Base-by-base conservation (phyloP, 108 stramenopile species). In the Fistulifera solaris region DNA sequence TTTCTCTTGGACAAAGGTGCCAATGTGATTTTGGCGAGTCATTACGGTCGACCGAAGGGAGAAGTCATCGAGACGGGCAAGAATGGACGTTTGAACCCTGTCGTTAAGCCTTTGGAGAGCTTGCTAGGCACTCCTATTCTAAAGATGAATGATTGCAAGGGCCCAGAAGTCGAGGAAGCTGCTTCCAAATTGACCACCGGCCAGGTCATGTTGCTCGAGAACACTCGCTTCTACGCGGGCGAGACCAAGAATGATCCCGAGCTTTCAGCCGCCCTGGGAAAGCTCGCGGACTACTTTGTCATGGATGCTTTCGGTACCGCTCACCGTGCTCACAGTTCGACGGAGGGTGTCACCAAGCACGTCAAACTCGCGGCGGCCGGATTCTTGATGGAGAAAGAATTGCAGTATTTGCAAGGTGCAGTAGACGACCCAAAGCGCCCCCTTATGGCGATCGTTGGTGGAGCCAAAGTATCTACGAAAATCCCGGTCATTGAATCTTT, bases 231-330 rank as follows among this genome's bases (percentile, higher is more conserved):
- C 66, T 85, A 99, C 75, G 69, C 62, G 52, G 94, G 87, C 13
- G 93, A 94, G 59, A 86, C 92, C 7, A 87, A 89, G 64, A 94
- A 94, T 59, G 93, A 85, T 64, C 55, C 68, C 13, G 77, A 56
- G 41, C 79, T 97, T 25, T 67, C 82, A 11, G 78, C 61, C 1
- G 87, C 85, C 8, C 65, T 97, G 17, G 89, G 91, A 46, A 94
- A 86, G 52, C 61, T 93, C 27, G 93, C 89, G 8, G 86, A 91
- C 60, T 85, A 90, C 59, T 98, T 92, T 75, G 98, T 99, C 46
- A 97, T 96, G 87, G 99, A 99, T 68, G 99, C 99, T 28, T 99
- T 99, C 64, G 99, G 99, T 25, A 99, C 99, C 26, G 96, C 99
- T 22, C 99, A 98, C 70, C 86, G 99, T 19, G 99, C 96, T 10